Evolutionary conservation across 176 grass and related monocot genomes (phyloP).

Genomic region (Oryza meridionalis): DNA sequence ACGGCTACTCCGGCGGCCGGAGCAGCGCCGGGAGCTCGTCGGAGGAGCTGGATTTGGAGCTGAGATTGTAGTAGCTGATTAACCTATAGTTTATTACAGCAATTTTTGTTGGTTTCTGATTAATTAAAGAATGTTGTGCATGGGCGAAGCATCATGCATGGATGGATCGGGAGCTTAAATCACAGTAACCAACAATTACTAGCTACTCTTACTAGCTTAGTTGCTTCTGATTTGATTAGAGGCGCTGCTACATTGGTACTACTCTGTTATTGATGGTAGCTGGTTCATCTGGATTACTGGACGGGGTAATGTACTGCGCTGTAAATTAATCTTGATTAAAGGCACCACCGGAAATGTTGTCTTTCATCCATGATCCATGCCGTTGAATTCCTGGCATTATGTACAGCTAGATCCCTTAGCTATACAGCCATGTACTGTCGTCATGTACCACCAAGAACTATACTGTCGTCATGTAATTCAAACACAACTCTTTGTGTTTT

Average conservation of each 20-base stretch:
- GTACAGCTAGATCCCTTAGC: no score
- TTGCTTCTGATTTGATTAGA: not conserved
- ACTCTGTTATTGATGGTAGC: not conserved
- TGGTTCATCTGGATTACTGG: not conserved
- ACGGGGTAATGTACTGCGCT: not conserved
- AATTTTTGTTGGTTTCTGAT: not conserved
- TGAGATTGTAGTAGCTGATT: constrained; percentile 40
- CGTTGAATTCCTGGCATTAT: no score
- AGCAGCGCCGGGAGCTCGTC: not conserved
- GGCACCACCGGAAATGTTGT: no score
- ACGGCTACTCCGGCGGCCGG: not conserved
- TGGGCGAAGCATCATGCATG: constrained; percentile 37
- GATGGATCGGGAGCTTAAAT: not conserved
- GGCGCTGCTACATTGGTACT: not conserved
- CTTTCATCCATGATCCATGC: no score
- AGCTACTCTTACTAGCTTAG: not conserved
- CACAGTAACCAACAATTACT: not conserved
- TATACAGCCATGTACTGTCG: no score
- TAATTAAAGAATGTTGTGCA: constrained; percentile 8
- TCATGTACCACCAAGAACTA: no score
- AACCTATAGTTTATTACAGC: not conserved
- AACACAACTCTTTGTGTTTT: no score
- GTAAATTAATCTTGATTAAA: not conserved
- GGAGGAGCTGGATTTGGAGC: constrained; percentile 55
- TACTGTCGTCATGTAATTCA: no score